These are phyloP conservation scores for Apiospora saccharicola DNA, from an alignment of 2,329 filamentous ascomycete genomes.

Conservation along the genomic window DNA sequence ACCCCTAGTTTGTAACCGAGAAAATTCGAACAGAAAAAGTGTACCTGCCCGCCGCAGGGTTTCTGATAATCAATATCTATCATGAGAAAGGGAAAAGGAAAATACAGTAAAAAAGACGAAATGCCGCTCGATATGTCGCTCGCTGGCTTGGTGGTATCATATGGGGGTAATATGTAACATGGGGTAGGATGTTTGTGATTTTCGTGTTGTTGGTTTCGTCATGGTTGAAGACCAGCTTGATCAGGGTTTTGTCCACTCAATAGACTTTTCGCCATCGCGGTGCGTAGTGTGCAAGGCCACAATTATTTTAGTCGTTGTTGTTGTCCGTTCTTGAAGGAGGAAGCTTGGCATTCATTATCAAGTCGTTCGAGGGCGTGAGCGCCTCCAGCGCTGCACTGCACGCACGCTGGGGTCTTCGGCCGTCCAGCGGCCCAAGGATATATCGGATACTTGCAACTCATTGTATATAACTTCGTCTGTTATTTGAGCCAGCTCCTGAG, in stretches of 20 bases:
- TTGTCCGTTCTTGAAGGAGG: neutral
- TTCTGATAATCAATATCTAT: neutral
- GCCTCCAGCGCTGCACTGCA: conserved; percentile 66
- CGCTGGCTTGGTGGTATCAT: conserved; percentile 7
- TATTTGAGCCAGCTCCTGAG: conserved; percentile 63
- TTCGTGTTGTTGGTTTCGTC: neutral
- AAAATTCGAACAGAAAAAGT: neutral
- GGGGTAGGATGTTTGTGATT: neutral
- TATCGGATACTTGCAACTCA: conserved; percentile 61
- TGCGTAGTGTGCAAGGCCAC: neutral
- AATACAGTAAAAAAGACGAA: neutral
- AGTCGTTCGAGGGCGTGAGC: conserved; percentile 46
- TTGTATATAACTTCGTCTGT: conserved; percentile 67
- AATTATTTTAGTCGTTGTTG: neutral
- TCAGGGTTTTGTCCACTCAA: conserved; percentile 14
- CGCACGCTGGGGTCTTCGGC: conserved; percentile 67
- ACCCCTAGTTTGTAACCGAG: neutral
- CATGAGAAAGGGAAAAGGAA: neutral
- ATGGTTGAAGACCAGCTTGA: neutral
- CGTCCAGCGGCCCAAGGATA: conserved; percentile 66
- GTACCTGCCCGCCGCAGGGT: neutral
- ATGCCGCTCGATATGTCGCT: neutral
- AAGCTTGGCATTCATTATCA: conserved; percentile 35
- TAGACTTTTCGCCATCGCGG: neutral
- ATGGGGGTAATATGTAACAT: neutral